Percentiles rank a stretch among this genome's conserved stretches.
Evolutionary conservation across 352 stramenopile genomes (phyloP).

Genomic region (Pythium angustatum): DNA sequence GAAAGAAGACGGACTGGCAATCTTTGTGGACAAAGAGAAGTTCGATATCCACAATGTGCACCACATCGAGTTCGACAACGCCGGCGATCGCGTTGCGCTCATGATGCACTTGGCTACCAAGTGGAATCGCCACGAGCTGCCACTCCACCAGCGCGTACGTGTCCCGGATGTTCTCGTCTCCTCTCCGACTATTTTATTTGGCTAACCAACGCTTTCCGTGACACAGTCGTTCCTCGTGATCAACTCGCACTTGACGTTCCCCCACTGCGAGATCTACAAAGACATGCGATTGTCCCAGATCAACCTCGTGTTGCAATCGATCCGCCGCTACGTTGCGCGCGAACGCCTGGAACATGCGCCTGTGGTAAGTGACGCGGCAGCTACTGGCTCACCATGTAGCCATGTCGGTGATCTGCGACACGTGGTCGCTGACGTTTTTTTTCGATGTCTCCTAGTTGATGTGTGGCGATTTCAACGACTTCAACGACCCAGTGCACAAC

Average conservation of each 20-base stretch:
- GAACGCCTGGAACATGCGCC: constrained; percentile 69
- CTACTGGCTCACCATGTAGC: constrained; percentile 1
- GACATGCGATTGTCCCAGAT: constrained; percentile 81
- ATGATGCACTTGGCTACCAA: constrained; percentile 84
- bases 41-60: constrained; percentile 79
- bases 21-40: constrained; percentile 78
- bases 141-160: constrained; percentile 54
- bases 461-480: constrained; percentile 88
- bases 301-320: constrained; percentile 67
- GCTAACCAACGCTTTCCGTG: not conserved
- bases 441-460: constrained; percentile 36
- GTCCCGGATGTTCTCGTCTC: not conserved
- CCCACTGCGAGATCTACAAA: constrained; percentile 77
- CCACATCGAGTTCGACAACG: constrained; percentile 68
- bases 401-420: not conserved
- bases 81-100: constrained; percentile 81
- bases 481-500: constrained; percentile 79
- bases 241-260: constrained; percentile 87
- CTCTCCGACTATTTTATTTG: not conserved
- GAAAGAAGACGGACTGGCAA: constrained; percentile 82
- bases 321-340: constrained; percentile 64
- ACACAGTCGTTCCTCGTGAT: constrained; percentile 73
- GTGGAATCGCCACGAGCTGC: constrained; percentile 55
- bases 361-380: constrained; percentile 60
- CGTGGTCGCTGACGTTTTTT: constrained; percentile 1